These are phyloP conservation scores for Amanita brunnescens DNA, from an alignment of 768 basidiomycete species.

Conservation along the genomic window DNA sequence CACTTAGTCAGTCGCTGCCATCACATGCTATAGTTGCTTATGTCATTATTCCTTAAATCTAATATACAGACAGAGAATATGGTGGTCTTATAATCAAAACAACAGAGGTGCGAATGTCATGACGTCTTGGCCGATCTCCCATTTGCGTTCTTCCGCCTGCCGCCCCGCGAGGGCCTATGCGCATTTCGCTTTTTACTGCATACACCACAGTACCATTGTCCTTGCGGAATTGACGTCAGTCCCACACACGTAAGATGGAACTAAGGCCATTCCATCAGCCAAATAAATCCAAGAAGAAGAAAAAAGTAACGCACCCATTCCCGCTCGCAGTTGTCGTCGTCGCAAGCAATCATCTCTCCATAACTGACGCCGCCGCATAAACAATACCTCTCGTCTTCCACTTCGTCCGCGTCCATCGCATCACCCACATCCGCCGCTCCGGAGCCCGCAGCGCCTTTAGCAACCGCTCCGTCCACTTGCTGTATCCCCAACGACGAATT, in stretches of 20 bases:
- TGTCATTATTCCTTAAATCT: no score
- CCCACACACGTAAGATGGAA: conserved; percentile 78
- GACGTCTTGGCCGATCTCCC: conserved; percentile 4
- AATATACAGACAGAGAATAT: no score
- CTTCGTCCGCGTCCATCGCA: conserved; percentile 47
- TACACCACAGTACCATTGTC: conserved; percentile 67
- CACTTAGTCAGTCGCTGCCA: no score
- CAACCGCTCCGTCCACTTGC: conserved; percentile 15
- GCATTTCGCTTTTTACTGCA: conserved; percentile 51
- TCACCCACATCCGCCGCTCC: conserved; percentile 23
- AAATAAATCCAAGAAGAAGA: conserved; percentile 5
- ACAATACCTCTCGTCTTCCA: conserved; percentile 70
- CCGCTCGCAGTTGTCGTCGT: conserved; percentile 65
- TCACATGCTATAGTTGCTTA: no score
- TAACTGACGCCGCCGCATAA: conserved; percentile 78
- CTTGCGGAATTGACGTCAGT: conserved; percentile 55
- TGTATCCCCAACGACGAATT: neutral
- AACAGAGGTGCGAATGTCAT: neutral
- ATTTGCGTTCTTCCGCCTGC: conserved; percentile 28
- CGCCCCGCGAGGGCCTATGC: conserved; percentile 44
- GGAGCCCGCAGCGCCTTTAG: conserved; percentile 12
- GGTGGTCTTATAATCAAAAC: neutral
- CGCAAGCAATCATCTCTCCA: conserved; percentile 94
- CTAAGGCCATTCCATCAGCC: conserved; percentile 28
- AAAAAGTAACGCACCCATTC: conserved; percentile 79